Conservation (phyloP, 495 filamentous ascomycete species). For the Aspergillus coremiiformis region DNA sequence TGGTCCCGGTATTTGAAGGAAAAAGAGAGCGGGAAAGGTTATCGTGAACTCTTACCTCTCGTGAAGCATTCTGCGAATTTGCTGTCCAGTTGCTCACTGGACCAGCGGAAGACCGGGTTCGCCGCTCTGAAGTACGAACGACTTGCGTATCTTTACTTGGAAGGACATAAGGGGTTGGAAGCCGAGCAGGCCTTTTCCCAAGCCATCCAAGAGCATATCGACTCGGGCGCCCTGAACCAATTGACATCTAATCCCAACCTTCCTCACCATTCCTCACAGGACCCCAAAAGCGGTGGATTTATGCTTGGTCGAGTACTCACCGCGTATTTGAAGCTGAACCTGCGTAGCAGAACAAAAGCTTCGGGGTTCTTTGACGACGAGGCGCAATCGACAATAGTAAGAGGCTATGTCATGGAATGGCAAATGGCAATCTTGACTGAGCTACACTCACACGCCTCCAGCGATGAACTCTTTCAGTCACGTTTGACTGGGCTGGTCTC, state of each 20-base stretch:
- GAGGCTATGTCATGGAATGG: conserved; percentile 50
- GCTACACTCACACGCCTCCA: conserved; percentile 20
- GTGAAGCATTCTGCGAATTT: conserved; percentile 45
- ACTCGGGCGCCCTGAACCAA: conserved; percentile 33
- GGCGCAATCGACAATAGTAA: conserved; percentile 22
- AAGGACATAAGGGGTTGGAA: conserved; percentile 27
- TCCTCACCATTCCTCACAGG: conserved; percentile 20
- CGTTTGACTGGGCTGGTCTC: conserved; percentile 25
- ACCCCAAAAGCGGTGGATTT: conserved; percentile 34
- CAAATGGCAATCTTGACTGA: conserved; percentile 41
- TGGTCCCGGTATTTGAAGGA: conserved; percentile 56
- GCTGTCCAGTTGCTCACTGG: conserved; percentile 29
- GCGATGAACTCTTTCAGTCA: conserved; percentile 27
- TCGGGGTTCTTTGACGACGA: conserved; percentile 38
- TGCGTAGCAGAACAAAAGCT: conserved; percentile 25
- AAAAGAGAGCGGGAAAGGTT: conserved; percentile 32
- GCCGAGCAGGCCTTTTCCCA: conserved; percentile 35
- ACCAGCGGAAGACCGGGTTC: conserved; percentile 41
- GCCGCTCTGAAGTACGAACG: conserved; percentile 49
- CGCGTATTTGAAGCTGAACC: conserved; percentile 37
- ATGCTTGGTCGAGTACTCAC: conserved; percentile 43
- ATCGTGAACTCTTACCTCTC: conserved; percentile 32
- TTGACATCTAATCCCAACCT: conserved; percentile 21
- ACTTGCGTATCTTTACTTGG: conserved; percentile 40
- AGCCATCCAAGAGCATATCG: conserved; percentile 42